Conservation (phyloP, 108 stramenopile genomes). For the Fistulifera solaris region DNA sequence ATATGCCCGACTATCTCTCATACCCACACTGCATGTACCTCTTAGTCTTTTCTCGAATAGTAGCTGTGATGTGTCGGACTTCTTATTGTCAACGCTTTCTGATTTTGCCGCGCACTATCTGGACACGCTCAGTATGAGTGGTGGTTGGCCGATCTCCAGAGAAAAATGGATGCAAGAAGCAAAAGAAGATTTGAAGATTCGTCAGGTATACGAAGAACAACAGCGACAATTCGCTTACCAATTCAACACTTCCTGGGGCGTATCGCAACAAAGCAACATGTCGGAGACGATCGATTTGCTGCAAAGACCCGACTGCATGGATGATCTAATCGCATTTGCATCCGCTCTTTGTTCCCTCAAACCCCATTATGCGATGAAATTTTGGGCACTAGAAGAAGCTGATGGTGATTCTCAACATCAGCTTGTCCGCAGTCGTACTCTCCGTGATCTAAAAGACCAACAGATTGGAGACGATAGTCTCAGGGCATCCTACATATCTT, state of each 20-base stretch:
- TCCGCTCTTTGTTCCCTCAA: constrained; percentile 42
- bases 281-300: constrained; percentile 57
- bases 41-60: constrained; percentile 7
- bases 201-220: constrained; percentile 39
- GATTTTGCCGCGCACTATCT: constrained; percentile 59
- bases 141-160: constrained; percentile 58
- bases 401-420: constrained; percentile 7
- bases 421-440: constrained; percentile 37
- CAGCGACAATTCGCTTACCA: constrained; percentile 44
- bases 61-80: constrained; percentile 35
- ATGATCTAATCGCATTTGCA: constrained; percentile 72
- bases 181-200: constrained; percentile 44
- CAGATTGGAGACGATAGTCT: constrained; percentile 47
- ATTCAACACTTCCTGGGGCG: constrained; percentile 27
- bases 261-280: constrained; percentile 13
- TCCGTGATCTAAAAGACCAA: constrained; percentile 34
- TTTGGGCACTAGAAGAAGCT: constrained; percentile 40
- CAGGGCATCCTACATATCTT: constrained; percentile 44
- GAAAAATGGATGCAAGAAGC: constrained; percentile 55
- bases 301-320: constrained; percentile 74
- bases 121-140: constrained; percentile 30
- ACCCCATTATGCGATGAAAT: constrained; percentile 39
- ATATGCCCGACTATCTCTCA: constrained; percentile 49
- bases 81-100: constrained; percentile 55
- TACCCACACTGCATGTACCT: constrained; percentile 37